Base-by-base conservation (phyloP, 108 stramenopile species). In the Skeletonema potamos region DNA sequence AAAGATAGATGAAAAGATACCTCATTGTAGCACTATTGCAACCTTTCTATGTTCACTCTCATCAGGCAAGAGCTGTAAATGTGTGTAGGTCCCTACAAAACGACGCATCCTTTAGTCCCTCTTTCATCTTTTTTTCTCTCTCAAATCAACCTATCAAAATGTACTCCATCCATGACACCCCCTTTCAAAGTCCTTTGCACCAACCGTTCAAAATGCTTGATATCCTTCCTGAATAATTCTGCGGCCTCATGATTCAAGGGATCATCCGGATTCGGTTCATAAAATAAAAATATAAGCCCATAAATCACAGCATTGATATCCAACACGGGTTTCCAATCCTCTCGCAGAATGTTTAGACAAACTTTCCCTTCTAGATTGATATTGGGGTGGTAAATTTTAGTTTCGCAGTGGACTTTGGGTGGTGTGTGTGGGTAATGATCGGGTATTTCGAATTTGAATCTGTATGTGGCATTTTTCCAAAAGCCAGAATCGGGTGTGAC, bases 291-390 rank as follows among this genome's bases (percentile, higher is more conserved):
- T 76, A 99, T 97, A 44, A 99, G 74, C 34, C 99, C 98, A 81
- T 99, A 98, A 84, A 99, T 97, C 55, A 99, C 97, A 3, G 97
- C 89, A 77, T 99, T 99, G 66, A 99, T 97, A 82, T 98, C 98
- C 60, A 99, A 70, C 17, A 99, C 98, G 10, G 99, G 99, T 69
- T 97, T 95, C 99, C 99, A 99, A 89, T 99, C 99, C 81, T 99
- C 98, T 28, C 98, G 83, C 71, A 99, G 73, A 85, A 99, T 99
- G 72, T 98, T 98, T 48, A 98, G 81, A 88, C 99, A 99, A 55
- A 99, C 99, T 56, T 98, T 98, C 9, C 99, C 99, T 74, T 99
- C 89, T 58, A 95, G 70, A 82, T 99, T 96, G 72, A 99, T 97
- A 80, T 99, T 99, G 57, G 99, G 99, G 82, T 99, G 99, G 72